Percentiles rank a stretch among this genome's conserved stretches.
Evolutionary conservation across 345 rosid species (phyloP).

Genomic region (Sisymbrium irio): DNA sequence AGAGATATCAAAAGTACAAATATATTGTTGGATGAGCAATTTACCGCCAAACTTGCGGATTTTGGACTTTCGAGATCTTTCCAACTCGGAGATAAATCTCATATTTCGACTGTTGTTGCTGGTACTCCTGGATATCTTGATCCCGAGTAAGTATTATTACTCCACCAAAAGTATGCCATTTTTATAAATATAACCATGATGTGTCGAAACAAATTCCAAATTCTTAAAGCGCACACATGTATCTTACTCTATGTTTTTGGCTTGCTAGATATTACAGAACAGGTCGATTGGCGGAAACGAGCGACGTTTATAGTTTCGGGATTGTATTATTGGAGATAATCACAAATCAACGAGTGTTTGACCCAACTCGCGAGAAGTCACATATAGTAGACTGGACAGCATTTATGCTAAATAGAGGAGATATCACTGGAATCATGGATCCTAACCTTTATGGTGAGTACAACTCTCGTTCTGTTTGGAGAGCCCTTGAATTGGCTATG

Average conservation of each 20-base stretch:
- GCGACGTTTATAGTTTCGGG: constrained; percentile 53
- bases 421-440: constrained; percentile 29
- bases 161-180: too few relatives aligned
- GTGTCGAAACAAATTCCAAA: too few relatives aligned
- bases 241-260: not conserved
- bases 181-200: too few relatives aligned
- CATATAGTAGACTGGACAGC: constrained; percentile 38
- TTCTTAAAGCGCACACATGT: too few relatives aligned
- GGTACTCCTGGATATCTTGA: too few relatives aligned
- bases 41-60: too few relatives aligned
- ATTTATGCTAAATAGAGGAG: constrained; percentile 32
- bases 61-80: too few relatives aligned
- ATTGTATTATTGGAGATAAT: constrained; percentile 48
- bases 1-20: too few relatives aligned
- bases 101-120: too few relatives aligned
- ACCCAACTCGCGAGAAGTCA: not conserved
- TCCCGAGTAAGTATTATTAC: too few relatives aligned
- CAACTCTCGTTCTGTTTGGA: constrained; percentile 38
- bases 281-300: constrained; percentile 36
- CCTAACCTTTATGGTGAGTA: constrained; percentile 37
- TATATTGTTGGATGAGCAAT: too few relatives aligned
- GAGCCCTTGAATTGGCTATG: constrained; percentile 43
- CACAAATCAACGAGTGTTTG: constrained; percentile 40
- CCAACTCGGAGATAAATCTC: too few relatives aligned
- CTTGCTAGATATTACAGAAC: constrained; percentile 22